Percentiles rank a stretch among this genome's conserved stretches.
phyloP scores from a whole-genome alignment of 192 early-diverging fungal species.

The Umbelopsis isabellina region DNA sequence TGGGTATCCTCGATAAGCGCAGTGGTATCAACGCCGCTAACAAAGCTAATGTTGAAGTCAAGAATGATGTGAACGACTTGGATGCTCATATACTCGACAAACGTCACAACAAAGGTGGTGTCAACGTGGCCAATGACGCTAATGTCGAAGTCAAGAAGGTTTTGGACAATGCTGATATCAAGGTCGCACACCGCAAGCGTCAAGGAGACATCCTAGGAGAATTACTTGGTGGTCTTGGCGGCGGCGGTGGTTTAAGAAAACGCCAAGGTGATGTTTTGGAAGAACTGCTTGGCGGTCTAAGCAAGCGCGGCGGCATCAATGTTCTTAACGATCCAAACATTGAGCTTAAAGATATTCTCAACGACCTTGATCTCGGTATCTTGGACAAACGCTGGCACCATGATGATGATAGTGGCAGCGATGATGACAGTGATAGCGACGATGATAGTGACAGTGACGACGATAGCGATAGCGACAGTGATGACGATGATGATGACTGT shows the following conservation, averaged over 20 bases:
- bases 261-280: no score
- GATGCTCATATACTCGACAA: not conserved
- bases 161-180: not conserved
- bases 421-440: conserved; percentile 3
- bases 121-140: not conserved
- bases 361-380: not conserved
- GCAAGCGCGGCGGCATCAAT: not conserved
- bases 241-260: no score
- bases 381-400: not conserved
- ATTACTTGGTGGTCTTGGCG: no score
- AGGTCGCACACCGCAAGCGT: not conserved
- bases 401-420: not conserved
- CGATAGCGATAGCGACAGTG: not conserved
- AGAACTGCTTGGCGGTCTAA: not conserved
- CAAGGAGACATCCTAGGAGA: no score
- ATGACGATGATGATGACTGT: not conserved
- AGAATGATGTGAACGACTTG: not conserved
- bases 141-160: not conserved
- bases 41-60: not conserved
- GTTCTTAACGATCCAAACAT: not conserved
- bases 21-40: not conserved
- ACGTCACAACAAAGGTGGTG: not conserved
- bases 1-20: not conserved
- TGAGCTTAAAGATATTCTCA: not conserved
- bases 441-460: not conserved